Evolutionary conservation across 768 basidiomycete genomes (phyloP), one percentile per base, ranked within the genome.

Genomic region (Pleurotus giganteus): DNA sequence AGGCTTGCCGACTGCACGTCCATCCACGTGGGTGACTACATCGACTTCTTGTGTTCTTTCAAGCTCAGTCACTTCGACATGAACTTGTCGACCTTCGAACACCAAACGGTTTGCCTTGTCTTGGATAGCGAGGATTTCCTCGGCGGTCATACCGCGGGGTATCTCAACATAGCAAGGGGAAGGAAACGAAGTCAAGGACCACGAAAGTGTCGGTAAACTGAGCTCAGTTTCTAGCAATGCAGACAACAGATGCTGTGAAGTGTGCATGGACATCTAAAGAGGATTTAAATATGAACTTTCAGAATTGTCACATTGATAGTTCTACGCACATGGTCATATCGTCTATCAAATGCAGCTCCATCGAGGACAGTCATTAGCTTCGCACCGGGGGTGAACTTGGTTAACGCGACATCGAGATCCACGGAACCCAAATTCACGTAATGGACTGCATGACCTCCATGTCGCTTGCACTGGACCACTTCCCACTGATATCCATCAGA

Each of bases 221-320:
- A 89, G 74, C 3, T 70, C 72, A 21, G 76, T 74, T 62, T 92
- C 89, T 4, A 93, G 74, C n/a, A 91, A 74, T 0, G 90, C 89
- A 12, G 90, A 91, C 21, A 93, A 79, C 41, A 91, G 75, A 58
- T 92, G 91, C 63, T 93, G 91, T 0, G 87, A 86, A 1, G 90
- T 91, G 67, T 94, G 91, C 81, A 90, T 83, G 13, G 84, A 81
- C 86, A 89, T 89, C 87, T 90, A 60, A 41, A 26, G 41, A 53
- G 12, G 26, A 26, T 31, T 28, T 24, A 8, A 31, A 42, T 55
- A 37, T 31, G 45, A 21, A n/a, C n/a, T n/a, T 32, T 3, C 26
- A 17, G 9, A n/a, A 54, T 31, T 46, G 21, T 23, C 4, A 21
- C 47, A 21, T 34, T 17, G 27, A 37, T 27, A 31, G 24, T 15